phyloP scores from a whole-genome alignment of 192 early-diverging fungal genomes.

The Borealophlyctis nickersoniae region DNA sequence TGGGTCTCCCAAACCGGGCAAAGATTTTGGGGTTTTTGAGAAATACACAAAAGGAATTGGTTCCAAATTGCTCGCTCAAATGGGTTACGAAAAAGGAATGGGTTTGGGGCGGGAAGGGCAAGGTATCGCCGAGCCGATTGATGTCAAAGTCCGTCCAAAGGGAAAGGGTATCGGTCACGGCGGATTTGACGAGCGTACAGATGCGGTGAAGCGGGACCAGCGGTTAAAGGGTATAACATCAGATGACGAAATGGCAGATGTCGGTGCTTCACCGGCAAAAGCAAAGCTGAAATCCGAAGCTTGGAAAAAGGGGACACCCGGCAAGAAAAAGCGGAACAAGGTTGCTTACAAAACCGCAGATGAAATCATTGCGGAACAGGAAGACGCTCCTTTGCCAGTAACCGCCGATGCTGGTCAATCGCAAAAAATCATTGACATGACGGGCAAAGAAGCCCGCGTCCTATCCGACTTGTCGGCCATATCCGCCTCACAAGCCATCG shows the following conservation, averaged over 20 bases:
- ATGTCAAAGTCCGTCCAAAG: constrained; percentile 76
- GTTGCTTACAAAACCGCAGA: constrained; percentile 71
- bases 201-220: constrained; percentile 57
- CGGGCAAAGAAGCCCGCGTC: constrained; percentile 57
- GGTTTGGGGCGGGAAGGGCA: constrained; percentile 83
- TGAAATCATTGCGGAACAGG: constrained; percentile 64
- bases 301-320: constrained; percentile 50
- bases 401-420: constrained; percentile 27
- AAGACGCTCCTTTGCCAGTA: constrained; percentile 11
- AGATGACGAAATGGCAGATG: constrained; percentile 47
- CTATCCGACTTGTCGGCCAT: constrained; percentile 36
- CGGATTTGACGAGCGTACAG: constrained; percentile 75
- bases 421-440: constrained; percentile 84
- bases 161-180: constrained; percentile 80
- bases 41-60: constrained; percentile 73
- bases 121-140: constrained; percentile 89
- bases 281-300: constrained; percentile 22
- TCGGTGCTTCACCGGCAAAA: constrained; percentile 50
- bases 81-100: constrained; percentile 86
- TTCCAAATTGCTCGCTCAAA: constrained; percentile 79
- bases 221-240: constrained; percentile 17
- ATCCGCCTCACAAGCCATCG: constrained; percentile 26
- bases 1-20: constrained; percentile 20
- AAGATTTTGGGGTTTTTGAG: constrained; percentile 85
- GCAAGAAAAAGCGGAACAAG: constrained; percentile 45